Base-by-base conservation (phyloP, 345 rosid species). In the Gossypium anomalum region DNA sequence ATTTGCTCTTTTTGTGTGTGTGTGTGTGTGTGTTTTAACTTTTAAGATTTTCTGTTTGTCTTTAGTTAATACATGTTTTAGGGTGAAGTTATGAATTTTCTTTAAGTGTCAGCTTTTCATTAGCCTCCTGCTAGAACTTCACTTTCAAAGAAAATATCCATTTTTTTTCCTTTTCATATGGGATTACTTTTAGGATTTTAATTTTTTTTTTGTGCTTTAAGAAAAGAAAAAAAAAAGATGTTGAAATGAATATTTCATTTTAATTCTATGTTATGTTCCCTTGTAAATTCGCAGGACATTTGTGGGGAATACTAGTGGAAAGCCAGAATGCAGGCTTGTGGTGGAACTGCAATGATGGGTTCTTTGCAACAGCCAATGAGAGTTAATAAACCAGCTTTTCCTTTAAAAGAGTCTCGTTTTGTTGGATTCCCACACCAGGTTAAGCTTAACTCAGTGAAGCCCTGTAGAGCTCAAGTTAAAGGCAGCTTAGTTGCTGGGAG, bases 341-440 rank as follows among this genome's bases (percentile, higher is more conserved):
- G 81, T 66, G 91, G 93, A 78, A 82, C 82, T 78, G 82, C 84
- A 13, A 78, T 78, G 29, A 87, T 78, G 83, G 89, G 82, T 78
- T 90, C 93, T 80, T 62, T 84, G 78, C 96, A 85, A 78, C 92
- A 87, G 59, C 83, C 87, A 13, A 45, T 80, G 75, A 73, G 78
- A 78, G 77, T 81, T 63, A 86, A 85, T 77, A 77, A 82, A 60
- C 73, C 83, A 23, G 20, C 79, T 57, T 83, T 82, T 71, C 78
- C 81, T 47, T 76, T 79, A 7, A 34, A 76, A 55, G 78, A 77
- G 49, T 82, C 80, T 20, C 67, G 72, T 56, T 29, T 82, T 52
- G 47, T 51, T 59, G 86, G 87, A 34, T 81, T 79, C 43, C 77
- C 89, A 2, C 81, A 75, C 67, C 90, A 84, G 17, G 3, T 84